These are phyloP conservation scores for Russula dissimulans DNA, from an alignment of 768 basidiomycete species.

Conservation along the genomic window DNA sequence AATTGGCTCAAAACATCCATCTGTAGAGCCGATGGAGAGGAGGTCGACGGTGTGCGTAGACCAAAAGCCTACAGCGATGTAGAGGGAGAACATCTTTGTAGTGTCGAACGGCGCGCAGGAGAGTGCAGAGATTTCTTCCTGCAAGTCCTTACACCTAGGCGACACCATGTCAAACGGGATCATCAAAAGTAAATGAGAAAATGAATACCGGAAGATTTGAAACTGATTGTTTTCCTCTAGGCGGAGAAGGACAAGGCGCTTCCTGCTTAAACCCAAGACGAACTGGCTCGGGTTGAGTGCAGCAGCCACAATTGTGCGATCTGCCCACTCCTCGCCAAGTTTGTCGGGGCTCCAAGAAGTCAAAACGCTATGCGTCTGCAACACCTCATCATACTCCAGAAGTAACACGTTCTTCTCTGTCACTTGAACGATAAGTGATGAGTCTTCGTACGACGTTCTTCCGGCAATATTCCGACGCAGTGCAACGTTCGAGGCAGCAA, in stretches of 20 bases:
- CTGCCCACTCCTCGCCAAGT: conserved; percentile 20
- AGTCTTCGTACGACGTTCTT: conserved; percentile 32
- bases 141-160: conserved; percentile 10
- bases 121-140: conserved; percentile 57
- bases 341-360: conserved; percentile 33
- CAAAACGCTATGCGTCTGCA: conserved; percentile 35
- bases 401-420: conserved; percentile 48
- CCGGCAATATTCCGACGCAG: conserved; percentile 22
- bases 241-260: conserved; percentile 42
- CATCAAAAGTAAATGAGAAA: neutral
- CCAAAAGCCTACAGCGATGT: conserved; percentile 72
- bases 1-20: conserved; percentile 22
- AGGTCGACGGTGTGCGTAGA: conserved; percentile 53
- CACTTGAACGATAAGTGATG: conserved; percentile 63
- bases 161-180: neutral
- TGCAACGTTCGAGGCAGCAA: conserved; percentile 54
- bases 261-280: conserved; percentile 47
- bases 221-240: conserved; percentile 35
- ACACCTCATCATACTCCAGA: conserved; percentile 42
- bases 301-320: conserved; percentile 53
- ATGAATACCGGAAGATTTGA: conserved; percentile 26
- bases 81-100: conserved; percentile 35
- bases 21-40: conserved; percentile 30
- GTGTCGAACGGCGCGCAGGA: conserved; percentile 51
- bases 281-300: conserved; percentile 62